Evolutionary conservation across 2,329 filamentous ascomycete species (phyloP), one percentile per base, ranked within the genome.

Genomic region (Orbilia blumenaviensis): DNA sequence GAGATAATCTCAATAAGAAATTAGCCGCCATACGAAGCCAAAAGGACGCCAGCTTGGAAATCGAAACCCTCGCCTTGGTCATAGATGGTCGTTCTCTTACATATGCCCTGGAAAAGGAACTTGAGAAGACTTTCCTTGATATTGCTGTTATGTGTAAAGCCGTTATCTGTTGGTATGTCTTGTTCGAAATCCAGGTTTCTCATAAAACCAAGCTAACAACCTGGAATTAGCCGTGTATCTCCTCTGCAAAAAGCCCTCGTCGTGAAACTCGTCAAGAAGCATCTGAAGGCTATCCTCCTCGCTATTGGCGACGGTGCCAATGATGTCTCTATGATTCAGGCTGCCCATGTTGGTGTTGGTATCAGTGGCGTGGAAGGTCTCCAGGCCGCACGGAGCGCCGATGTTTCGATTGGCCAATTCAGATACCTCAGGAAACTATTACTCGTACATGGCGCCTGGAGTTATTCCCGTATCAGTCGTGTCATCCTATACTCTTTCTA

Each of bases 311-410:
- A 99, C 81, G 95, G 95, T 78, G 95, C 95, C 52, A 99, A 99
- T 84, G 95, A 99, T 81, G 95, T 99, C n/a, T 97, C 94, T 16
- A 99, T 99, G 95, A 99, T 99, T 66, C 95, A 99, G 85, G 95
- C 95, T 9, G 95, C 95, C 10, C 95, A 99, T 82, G 96, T 99
- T 78, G 95, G 95, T 78, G 92, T 99, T 48, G 95, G 95, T 83
- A 99, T 99, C 83, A 97, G 93, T 81, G 95, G 95, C 83, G 88
- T 96, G 78, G 95, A 99, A 87, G 95, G 95, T 86, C 89, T 99
- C 0, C 95, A 99, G 84, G 95, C 95, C 52, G 95, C 95, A 54
- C 90, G 95, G 81, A 97, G 93, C 81, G 95, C 95, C 71, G 95
- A 99, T 84, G 93, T 99, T 52, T 90, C 94, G 7, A 97, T 99